Percentiles rank a stretch among this genome's conserved stretches.
Evolutionary conservation across 805 yeast genomes (phyloP).

Genomic region (Wickerhamiella slavikovae): DNA sequence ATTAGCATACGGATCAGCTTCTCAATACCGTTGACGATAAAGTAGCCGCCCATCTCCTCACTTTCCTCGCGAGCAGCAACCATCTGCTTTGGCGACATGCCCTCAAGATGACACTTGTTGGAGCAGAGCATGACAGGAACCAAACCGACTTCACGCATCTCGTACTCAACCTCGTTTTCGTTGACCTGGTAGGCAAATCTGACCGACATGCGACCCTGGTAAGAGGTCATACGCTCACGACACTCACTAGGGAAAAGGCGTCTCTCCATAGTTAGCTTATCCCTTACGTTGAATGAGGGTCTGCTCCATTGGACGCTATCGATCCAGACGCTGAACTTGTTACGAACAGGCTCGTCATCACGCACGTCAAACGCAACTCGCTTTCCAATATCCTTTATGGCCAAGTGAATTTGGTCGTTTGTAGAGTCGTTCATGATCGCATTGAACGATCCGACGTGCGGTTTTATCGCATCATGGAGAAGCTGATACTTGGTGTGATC

Average conservation of each 20-base stretch:
- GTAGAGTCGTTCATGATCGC: conserved; percentile 78
- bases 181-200: conserved; percentile 76
- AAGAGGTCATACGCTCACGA: conserved; percentile 73
- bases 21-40: conserved; percentile 90
- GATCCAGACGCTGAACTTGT: conserved; percentile 62
- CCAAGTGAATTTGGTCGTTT: conserved; percentile 71
- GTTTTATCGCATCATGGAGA: conserved; percentile 73
- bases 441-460: conserved; percentile 91
- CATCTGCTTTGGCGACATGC: conserved; percentile 61
- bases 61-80: conserved; percentile 70
- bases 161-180: conserved; percentile 60
- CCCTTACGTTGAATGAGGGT: conserved; percentile 57
- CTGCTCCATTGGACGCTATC: conserved; percentile 74
- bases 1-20: conserved; percentile 91
- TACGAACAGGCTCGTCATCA: conserved; percentile 53
- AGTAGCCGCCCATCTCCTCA: conserved; percentile 94
- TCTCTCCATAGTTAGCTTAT: conserved; percentile 57
- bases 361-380: conserved; percentile 69
- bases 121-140: conserved; percentile 81
- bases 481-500: conserved; percentile 68
- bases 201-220: conserved; percentile 56
- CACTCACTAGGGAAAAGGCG: conserved; percentile 69
- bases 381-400: conserved; percentile 72
- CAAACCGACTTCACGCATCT: conserved; percentile 76
- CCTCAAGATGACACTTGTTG: conserved; percentile 79